A percentile compares a stretch with the other conserved stretches of the same genome.
Conservation (phyloP, 352 stramenopile species). For the Detonula confervacea region DNA sequence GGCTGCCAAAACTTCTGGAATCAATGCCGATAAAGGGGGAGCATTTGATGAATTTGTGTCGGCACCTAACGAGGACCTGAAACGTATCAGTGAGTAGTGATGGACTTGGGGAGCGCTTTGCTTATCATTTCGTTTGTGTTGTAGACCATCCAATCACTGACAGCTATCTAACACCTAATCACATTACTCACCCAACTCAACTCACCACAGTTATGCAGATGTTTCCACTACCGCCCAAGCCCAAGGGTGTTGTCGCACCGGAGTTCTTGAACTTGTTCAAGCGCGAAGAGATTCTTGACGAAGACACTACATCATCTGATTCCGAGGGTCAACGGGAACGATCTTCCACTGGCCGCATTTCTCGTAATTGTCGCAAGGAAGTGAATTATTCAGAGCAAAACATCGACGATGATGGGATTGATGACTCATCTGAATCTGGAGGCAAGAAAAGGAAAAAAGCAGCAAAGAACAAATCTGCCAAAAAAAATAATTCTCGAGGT, state of each 20-base stretch:
- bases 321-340: neutral
- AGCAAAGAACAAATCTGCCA: conserved; percentile 18
- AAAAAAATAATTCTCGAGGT: conserved; percentile 2
- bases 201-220: conserved; percentile 17
- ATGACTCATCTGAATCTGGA: neutral
- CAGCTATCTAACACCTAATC: neutral
- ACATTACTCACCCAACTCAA: neutral
- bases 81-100: conserved; percentile 36
- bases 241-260: conserved; percentile 36
- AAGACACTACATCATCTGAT: conserved; percentile 3
- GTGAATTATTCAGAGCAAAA: conserved; percentile 20
- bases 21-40: conserved; percentile 29
- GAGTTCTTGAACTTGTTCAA: conserved; percentile 44
- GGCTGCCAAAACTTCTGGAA: conserved; percentile 39
- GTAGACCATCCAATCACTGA: too few relatives aligned
- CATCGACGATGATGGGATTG: conserved; percentile 29
- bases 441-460: conserved; percentile 18
- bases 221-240: conserved; percentile 57
- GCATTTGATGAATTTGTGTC: conserved; percentile 54
- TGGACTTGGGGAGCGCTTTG: neutral
- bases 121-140: too few relatives aligned
- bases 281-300: neutral
- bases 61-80: conserved; percentile 56
- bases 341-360: conserved; percentile 1
- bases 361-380: neutral